Evolutionary conservation across 768 basidiomycete species (phyloP).

Genomic region (Mycena filopes): DNA sequence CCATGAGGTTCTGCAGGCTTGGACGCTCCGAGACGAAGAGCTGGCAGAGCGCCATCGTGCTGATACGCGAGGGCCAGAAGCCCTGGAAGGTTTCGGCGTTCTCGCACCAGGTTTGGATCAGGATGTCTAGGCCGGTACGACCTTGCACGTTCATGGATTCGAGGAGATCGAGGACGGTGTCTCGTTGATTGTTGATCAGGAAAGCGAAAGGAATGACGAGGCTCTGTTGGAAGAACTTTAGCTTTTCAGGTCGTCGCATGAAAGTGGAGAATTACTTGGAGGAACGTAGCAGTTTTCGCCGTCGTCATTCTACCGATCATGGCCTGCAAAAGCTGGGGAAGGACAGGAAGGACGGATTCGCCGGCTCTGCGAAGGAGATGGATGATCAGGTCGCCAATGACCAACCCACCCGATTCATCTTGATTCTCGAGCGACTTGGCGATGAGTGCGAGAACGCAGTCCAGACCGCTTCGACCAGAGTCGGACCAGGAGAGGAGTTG

Average conservation of each 20-base stretch:
- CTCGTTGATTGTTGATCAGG: conserved; percentile 87
- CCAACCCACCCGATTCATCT: conserved; percentile 92
- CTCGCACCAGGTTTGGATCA: conserved; percentile 95
- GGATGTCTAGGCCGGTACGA: conserved; percentile 79
- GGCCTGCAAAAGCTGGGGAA: conserved; percentile 88
- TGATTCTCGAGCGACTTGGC: conserved; percentile 80
- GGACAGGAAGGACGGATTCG: conserved; percentile 80
- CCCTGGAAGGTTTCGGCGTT: conserved; percentile 95
- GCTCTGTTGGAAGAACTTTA: conserved; percentile 62
- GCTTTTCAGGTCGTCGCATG: conserved; percentile 4
- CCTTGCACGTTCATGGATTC: conserved; percentile 72
- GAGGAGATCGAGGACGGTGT: conserved; percentile 80
- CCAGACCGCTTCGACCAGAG: conserved; percentile 77
- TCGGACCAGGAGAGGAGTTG: conserved; percentile 86
- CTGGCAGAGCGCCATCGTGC: conserved; percentile 82
- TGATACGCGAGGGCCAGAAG: conserved; percentile 91
- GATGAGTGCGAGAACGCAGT: conserved; percentile 78
- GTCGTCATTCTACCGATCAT: conserved; percentile 84
- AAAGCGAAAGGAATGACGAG: conserved; percentile 94
- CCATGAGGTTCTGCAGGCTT: conserved; percentile 72
- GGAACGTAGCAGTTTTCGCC: conserved; percentile 91
- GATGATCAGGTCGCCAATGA: conserved; percentile 94
- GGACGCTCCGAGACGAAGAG: conserved; percentile 76
- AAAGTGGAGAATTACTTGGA: conserved; percentile 66
- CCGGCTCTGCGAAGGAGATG: conserved; percentile 90